phyloP scores from a whole-genome alignment of 352 stramenopile species.

The Pythium monospermum region DNA sequence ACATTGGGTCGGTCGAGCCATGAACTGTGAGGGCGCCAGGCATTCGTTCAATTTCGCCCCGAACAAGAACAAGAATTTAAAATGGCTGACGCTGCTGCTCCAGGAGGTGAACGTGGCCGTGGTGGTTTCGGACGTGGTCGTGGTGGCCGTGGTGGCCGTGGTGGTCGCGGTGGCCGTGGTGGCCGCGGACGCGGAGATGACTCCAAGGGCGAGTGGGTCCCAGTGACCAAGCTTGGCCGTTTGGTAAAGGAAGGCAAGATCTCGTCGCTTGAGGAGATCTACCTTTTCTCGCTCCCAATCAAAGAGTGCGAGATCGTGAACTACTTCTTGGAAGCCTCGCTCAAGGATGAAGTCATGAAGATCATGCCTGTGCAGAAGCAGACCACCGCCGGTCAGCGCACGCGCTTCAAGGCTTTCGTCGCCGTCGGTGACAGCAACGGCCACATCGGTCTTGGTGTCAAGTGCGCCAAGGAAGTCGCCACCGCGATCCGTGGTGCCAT shows the following conservation, averaged over 20 bases:
- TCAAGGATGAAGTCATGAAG: slow-evolving; percentile 99
- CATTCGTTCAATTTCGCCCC: slow-evolving; percentile 87
- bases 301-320: slow-evolving; percentile 99
- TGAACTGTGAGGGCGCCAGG: background rate
- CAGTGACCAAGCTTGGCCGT: slow-evolving; percentile 99
- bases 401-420: slow-evolving; percentile 99
- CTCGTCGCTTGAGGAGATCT: slow-evolving; percentile 99
- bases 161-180: slow-evolving; percentile 81
- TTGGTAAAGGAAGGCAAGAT: slow-evolving; percentile 99
- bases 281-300: slow-evolving; percentile 99
- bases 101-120: slow-evolving; percentile 86
- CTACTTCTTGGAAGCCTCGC: slow-evolving; percentile 96
- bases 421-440: slow-evolving; percentile 97
- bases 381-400: slow-evolving; percentile 98
- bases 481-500: slow-evolving; percentile 99
- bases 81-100: slow-evolving; percentile 78
- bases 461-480: slow-evolving; percentile 99
- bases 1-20: background rate
- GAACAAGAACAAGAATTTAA: slow-evolving; percentile 52
- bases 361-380: slow-evolving; percentile 99
- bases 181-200: slow-evolving; percentile 86
- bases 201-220: slow-evolving; percentile 96
- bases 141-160: slow-evolving; percentile 76
- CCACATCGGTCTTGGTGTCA: slow-evolving; percentile 99
- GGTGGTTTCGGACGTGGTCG: slow-evolving; percentile 92